These are phyloP conservation scores for Diplogelasinospora grovesii DNA, from an alignment of 495 filamentous ascomycete species.

Conservation along the genomic window DNA sequence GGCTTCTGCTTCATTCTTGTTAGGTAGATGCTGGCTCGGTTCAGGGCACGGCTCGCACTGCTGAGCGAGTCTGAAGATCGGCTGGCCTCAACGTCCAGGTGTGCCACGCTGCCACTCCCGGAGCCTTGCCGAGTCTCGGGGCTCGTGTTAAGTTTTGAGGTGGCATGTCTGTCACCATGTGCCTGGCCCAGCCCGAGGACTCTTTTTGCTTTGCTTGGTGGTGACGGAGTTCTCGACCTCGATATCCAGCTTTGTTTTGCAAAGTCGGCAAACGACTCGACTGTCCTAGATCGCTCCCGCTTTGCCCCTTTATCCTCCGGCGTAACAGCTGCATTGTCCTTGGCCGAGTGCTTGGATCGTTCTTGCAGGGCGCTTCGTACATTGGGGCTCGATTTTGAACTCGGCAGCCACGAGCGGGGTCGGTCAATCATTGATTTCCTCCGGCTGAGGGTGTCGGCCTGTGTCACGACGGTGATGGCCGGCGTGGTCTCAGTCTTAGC, in stretches of 20 bases:
- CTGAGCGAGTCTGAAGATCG: constrained; percentile 22
- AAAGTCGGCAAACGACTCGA: constrained; percentile 60
- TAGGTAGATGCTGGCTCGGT: constrained; percentile 31
- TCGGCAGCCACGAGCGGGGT: constrained; percentile 39
- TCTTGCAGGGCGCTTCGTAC: constrained; percentile 13
- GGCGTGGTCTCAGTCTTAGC: constrained; percentile 4
- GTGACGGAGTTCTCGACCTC: constrained; percentile 56
- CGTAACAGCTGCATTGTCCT: constrained; percentile 17
- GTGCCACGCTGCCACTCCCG: constrained; percentile 22
- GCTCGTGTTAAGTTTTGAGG: constrained; percentile 20
- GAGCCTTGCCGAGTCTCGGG: constrained; percentile 20
- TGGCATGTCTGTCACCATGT: constrained; percentile 7
- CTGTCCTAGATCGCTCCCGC: constrained; percentile 28
- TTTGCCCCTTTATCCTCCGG: constrained; percentile 9
- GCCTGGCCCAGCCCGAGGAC: constrained; percentile 1
- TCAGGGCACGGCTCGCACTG: constrained; percentile 20
- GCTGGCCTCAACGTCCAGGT: constrained; percentile 20
- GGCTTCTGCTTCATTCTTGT: constrained; percentile 37
- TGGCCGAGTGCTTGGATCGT: constrained; percentile 16
- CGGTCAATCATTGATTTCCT: constrained; percentile 36
- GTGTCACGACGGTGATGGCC: constrained; percentile 7
- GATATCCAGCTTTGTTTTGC: constrained; percentile 63
- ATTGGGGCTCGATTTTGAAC: constrained; percentile 33
- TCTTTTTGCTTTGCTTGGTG: constrained; percentile 28
- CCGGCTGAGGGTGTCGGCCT: constrained; percentile 24